Base-by-base conservation (phyloP, 2,329 filamentous ascomycete species). In the Metarhizium brunneum region DNA sequence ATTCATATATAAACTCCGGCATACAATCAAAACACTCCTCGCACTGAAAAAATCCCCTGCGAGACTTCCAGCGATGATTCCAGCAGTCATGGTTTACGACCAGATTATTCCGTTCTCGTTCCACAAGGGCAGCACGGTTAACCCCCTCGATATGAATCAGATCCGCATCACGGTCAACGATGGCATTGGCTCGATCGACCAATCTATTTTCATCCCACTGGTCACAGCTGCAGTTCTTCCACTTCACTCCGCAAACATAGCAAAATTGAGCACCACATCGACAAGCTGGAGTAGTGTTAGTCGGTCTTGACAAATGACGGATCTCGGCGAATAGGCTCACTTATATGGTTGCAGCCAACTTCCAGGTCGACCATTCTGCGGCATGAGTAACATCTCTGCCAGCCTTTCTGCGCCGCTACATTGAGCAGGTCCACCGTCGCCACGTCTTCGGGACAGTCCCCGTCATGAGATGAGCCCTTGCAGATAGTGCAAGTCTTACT, bases 271-370 rank as follows among this genome's bases (percentile, higher is more conserved):
- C 62, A 0, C 69, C 61, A 52, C 79, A 83, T 1, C 52, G 64
- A 52, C 78, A 82, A 0, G 71, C 79, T 69, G 30, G 25, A 14
- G 18, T 32, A 29, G 14, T n/a, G 20, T 13, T 8, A 32, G 52
- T 40, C 25, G 20, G 8, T 42, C 7, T n/a, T 35, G 6, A 35
- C 10, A 35, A 35, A 42, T 14, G 11, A 18, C 40, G 40, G 4
- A 51, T 38, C 6, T 35, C 32, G 10, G 13, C 42, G 20, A 30
- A 36, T 20, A 14, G 51, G 6, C 77, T 63, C 60, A 84, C 81
- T 79, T 3, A 84, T 84, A 53, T 84, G 81, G 52, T 78, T 70
- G 57, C 82, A 84, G 1, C 82, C 81, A 0, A 40, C n/a, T 0
- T 62, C 35, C 0, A 81, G 65, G 64, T 83, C 79, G 0, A 85